A percentile compares a stretch with the other conserved stretches of the same genome.
phyloP scores from a whole-genome alignment of 352 stramenopile species.

The Globisporangium parvum region DNA sequence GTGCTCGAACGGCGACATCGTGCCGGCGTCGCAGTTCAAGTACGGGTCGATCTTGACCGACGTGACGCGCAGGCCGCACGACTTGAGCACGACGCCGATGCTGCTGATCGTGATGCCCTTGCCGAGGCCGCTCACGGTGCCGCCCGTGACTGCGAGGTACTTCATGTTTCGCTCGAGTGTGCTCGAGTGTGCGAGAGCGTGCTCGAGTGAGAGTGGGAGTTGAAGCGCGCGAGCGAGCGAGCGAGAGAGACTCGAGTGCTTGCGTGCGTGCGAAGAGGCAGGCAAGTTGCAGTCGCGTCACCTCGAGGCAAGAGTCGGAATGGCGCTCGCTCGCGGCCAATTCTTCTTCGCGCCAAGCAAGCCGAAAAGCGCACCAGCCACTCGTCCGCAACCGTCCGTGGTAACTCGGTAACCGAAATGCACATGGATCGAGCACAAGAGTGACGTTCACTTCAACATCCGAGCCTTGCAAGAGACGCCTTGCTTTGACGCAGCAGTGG shows the following conservation, averaged over 20 bases:
- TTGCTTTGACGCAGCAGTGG: too few species aligned
- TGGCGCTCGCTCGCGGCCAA: constrained; percentile 3
- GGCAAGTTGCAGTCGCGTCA: constrained; percentile 1
- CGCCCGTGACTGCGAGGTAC: constrained; percentile 97
- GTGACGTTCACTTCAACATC: too few species aligned
- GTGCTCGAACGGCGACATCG: constrained; percentile 97
- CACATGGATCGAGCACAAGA: too few species aligned
- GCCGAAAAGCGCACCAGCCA: too few species aligned
- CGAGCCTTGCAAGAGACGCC: too few species aligned
- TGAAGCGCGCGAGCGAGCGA: constrained; percentile 5
- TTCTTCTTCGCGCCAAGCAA: too few species aligned
- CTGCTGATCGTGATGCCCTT: constrained; percentile 99
- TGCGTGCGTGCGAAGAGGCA: neutral
- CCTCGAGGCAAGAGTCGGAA: constrained; percentile 9
- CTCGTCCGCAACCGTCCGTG: too few species aligned
- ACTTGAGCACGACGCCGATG: constrained; percentile 97
- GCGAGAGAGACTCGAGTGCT: constrained; percentile 6
- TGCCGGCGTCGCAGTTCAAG: constrained; percentile 98
- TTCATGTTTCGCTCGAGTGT: constrained; percentile 93
- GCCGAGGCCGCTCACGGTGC: constrained; percentile 97
- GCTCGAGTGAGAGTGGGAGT: constrained; percentile 2
- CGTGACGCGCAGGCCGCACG: constrained; percentile 92
- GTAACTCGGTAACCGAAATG: too few species aligned
- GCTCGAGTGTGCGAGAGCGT: neutral
- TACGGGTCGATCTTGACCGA: constrained; percentile 99